These are phyloP conservation scores for Naganishia sp. DNA, from an alignment of 1,284 basidiomycete species.

Conservation along the genomic window DNA sequence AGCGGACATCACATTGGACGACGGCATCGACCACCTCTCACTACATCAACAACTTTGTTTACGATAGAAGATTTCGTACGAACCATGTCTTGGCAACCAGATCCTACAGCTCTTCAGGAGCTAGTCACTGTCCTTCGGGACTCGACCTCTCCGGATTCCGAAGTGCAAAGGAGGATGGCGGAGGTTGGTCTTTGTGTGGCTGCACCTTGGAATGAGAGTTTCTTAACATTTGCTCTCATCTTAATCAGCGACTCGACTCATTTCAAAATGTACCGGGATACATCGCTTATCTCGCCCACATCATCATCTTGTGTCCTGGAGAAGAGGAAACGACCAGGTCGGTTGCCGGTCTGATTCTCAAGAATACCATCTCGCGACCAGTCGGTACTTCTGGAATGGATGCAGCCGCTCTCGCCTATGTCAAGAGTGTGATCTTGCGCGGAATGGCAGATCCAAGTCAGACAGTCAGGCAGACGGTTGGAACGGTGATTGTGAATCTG, in stretches of 20 bases:
- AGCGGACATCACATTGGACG: neutral
- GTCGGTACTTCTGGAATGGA: slow-evolving; percentile 37
- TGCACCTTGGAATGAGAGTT: too few species aligned
- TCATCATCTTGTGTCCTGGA: slow-evolving; percentile 64
- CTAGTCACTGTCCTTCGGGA: slow-evolving; percentile 54
- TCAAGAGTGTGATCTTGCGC: slow-evolving; percentile 76
- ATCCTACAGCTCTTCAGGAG: slow-evolving; percentile 51
- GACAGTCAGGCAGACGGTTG: slow-evolving; percentile 87
- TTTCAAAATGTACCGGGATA: slow-evolving; percentile 74
- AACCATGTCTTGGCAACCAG: slow-evolving; percentile 52
- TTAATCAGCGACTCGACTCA: slow-evolving; percentile 17
- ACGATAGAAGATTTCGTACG: neutral
- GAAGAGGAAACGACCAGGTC: slow-evolving; percentile 90
- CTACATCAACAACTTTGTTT: neutral
- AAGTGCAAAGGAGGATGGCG: slow-evolving; percentile 53
- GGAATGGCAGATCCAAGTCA: slow-evolving; percentile 76
- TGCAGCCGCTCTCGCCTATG: slow-evolving; percentile 64
- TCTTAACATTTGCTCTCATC: neutral
- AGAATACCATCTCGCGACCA: slow-evolving; percentile 69
- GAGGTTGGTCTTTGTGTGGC: slow-evolving; percentile 43
- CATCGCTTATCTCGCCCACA: slow-evolving; percentile 93
- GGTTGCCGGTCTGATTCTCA: slow-evolving; percentile 94
- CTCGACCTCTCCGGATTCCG: slow-evolving; percentile 52
- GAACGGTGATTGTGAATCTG: slow-evolving; percentile 84
- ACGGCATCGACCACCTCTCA: neutral